Base-by-base conservation (phyloP, 1,284 basidiomycete species). In the Tilletia indica region DNA sequence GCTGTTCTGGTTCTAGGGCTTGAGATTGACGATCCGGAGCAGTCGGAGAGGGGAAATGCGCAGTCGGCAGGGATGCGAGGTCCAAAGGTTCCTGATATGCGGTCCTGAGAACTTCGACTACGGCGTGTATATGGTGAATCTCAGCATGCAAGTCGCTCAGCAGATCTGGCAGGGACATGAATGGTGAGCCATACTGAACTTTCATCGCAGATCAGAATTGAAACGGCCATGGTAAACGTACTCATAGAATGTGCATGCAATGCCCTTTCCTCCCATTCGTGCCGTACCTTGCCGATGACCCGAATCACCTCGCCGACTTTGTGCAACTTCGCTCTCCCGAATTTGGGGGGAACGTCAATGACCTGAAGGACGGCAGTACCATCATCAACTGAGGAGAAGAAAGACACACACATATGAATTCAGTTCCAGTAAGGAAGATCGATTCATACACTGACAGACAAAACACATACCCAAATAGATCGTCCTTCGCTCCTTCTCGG, bases 311-410 rank as follows among this genome's bases (percentile, higher is more conserved):
- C 19, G 16, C 61, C 61, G 51, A 54, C 51, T 11, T 19, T 25
- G 51, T 19, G 4, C 8, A 54, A 19, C 19, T 25, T 19, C 21
- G 6, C 16, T 19, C 19, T 25, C 6, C 16, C 21, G 3, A 19
- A 6, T 25, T 5, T 19, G 51, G 11, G 11, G 2, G 16, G 75
- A 12, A 68, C 70, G 34, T 75, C 70, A 47, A 75, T 36, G 34
- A 74, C 47, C 25, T 75, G 72, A 11, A 78, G 64, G 8, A 78
- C 71, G 4, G 73, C 71, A 3, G 77, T 78, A 25, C 77, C 77
- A 39, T 78, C 77, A 34, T 78, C 77, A 16, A 78, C 71, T 74
- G 69, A 6, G 12, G 11, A 34, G 1, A 54, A 2, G 14, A 16
- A 45, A 38, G 64, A 31, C 25, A 31, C 25, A 31, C 25, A 31